Evolutionary conservation across 805 yeast genomes (phyloP), one percentile per base, ranked within the genome.

Genomic region (Metschnikowia orientalis): DNA sequence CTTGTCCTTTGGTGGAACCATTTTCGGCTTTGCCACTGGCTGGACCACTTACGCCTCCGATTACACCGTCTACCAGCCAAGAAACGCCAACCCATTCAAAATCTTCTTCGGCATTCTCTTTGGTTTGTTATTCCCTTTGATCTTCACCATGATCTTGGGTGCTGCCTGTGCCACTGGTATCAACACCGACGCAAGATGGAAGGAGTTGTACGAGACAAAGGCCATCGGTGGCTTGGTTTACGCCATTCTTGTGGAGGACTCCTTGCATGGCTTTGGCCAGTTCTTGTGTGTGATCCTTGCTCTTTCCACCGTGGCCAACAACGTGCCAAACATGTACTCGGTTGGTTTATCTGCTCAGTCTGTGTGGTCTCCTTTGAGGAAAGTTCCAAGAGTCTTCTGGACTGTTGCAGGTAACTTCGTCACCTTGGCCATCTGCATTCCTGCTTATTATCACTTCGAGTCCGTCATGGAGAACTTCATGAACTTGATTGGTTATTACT

Each of bases 1-100:
- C 12, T 65, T 88, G 37, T 77, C 90, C 13, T 86, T 81, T 47
- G 95, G 95, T 54, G 80, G 88, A 57, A 62, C 92, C 26, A 58
- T 83, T 43, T 88, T 75, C 50, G 96, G 96, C 43, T 88, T 81
- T 53, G 94, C 95, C 31, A 75, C 95, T 34, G 96, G 96, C 42
- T 88, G 97, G 97, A 77, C 94, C 36, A 80, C 95, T 12, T 86
- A 80, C 49, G 92, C 96, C 17, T 77, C 95, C 32, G 97, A 88
- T 63, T 89, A 88, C 64, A 86, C 95, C 30, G 87, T 81, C 26
- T 89, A 86, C 66, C 86, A 83, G 74, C 85, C 82, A 45, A 67
- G 73, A 49, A 70, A 74, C 51, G 76, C 80, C 43, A 73, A 72
- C 58, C 64, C 75, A 26, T 43, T 46, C 53, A 79, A 67, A 53